Percentiles rank a stretch among this genome's conserved stretches.
phyloP scores from a whole-genome alignment of 148 eudicot species.

The Rhododendron kiyosumense region DNA sequence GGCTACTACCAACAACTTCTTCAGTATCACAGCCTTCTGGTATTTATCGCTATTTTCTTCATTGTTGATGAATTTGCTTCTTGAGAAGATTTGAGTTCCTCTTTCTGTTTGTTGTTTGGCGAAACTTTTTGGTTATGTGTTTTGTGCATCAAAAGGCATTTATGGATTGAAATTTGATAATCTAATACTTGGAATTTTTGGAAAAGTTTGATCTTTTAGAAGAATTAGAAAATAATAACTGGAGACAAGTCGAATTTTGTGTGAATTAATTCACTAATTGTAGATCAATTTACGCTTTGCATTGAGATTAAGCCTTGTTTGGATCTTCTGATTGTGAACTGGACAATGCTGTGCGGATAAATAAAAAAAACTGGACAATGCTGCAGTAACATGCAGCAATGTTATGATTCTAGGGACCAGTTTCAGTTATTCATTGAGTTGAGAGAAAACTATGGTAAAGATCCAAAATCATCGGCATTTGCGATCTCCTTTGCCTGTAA shows the following conservation, averaged over 20 bases:
- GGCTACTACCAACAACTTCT: conserved; percentile 51
- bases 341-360: neutral
- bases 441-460: neutral
- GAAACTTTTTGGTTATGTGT: neutral
- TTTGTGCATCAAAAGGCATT: neutral
- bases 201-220: neutral
- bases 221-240: neutral
- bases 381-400: neutral
- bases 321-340: neutral
- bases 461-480: neutral
- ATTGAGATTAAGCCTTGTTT: neutral
- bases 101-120: neutral
- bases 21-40: conserved; percentile 72
- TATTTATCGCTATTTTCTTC: conserved; percentile 16
- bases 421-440: neutral
- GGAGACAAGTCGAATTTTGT: neutral
- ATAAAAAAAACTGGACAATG: neutral
- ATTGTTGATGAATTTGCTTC: neutral
- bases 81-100: neutral
- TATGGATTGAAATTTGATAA: neutral
- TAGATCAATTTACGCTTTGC: neutral
- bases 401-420: neutral
- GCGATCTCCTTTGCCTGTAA: neutral
- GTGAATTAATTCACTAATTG: neutral
- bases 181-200: neutral